Evolutionary conservation across 2,329 filamentous ascomycete genomes (phyloP).

Genomic region (Ilyonectria robusta): DNA sequence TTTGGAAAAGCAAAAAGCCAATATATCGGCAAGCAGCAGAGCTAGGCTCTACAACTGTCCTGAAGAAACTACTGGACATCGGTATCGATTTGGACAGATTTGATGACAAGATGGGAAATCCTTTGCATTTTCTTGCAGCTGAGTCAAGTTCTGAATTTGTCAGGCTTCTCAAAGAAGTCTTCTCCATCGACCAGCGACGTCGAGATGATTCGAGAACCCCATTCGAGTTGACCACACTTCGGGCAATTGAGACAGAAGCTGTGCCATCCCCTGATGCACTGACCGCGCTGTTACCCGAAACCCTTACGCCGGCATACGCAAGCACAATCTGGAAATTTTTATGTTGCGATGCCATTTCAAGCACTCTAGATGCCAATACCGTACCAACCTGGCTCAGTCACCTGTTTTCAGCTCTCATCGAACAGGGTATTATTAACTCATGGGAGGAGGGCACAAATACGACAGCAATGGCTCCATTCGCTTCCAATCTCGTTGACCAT

Average conservation of each 20-base stretch:
- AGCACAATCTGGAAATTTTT: not conserved
- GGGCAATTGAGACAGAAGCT: too few species aligned
- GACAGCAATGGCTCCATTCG: not conserved
- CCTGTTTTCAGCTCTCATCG: not conserved
- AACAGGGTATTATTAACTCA: not conserved
- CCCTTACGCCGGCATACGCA: not conserved
- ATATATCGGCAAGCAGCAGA: not conserved
- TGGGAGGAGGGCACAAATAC: too few species aligned
- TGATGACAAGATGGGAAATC: not conserved
- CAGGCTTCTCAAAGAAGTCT: not conserved
- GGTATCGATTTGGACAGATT: conserved; percentile 1
- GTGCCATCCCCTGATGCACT: not conserved
- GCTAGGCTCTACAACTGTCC: not conserved
- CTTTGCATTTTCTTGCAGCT: not conserved
- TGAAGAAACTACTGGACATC: not conserved
- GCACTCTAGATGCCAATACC: too few species aligned
- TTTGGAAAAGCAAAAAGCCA: not conserved
- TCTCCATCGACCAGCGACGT: conserved; percentile 1
- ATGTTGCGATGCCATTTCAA: not conserved
- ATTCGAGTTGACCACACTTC: not conserved
- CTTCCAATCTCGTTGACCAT: not conserved
- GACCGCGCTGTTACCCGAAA: not conserved
- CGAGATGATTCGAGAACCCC: not conserved
- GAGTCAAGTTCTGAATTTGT: not conserved
- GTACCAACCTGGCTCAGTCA: too few species aligned